Evolutionary conservation across 192 early-diverging fungal genomes (phyloP), one percentile per base, ranked within the genome.

Genomic region (Coemansia sp.): DNA sequence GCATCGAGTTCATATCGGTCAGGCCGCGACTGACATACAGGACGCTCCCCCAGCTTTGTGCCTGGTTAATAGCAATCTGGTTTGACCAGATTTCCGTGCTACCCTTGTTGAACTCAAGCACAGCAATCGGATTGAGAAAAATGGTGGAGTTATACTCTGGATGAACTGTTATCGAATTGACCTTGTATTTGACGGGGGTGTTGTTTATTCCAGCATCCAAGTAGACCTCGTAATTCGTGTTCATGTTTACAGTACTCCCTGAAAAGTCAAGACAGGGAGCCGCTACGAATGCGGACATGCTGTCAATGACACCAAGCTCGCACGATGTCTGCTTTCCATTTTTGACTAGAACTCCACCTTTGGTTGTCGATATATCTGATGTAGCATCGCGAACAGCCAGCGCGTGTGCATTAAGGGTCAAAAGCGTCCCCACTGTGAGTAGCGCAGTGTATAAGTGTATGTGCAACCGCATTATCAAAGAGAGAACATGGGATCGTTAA

Each of bases 251-350:
- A 11, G 15, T 20, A 37, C 47, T 38, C 15, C 28, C 28, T 11
- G 37, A 23, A 53, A 23, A 62, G 37, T 62, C 61, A 19, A 62
- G 36, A 28, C 61, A 62, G 17, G 28, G 15, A 31, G 50, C 50
- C n/a, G 50, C 50, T 0, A 53, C 50, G 17, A 53, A 53, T 9
- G 50, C 52, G 5, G 31, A 30, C 4, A 20, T 50, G 48, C 37
- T 42, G n/a, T 62, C 61, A 14, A 62, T 54, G 7, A 62, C 61
- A 23, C 50, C 50, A 27, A 62, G 50, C 50, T 62, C 61, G 23
- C 61, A 62, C 1, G 61, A 62, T 4, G 50, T 62, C 0, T 52
- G 61, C 14, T 62, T 54, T 20, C 61, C 61, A 27, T 62, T 54
- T 14, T 53, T 53, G 27, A 53, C 30, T 2, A 53, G 50, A 3